Base-by-base conservation (phyloP, 805 yeast species). In the Kazachstania viticola region DNA sequence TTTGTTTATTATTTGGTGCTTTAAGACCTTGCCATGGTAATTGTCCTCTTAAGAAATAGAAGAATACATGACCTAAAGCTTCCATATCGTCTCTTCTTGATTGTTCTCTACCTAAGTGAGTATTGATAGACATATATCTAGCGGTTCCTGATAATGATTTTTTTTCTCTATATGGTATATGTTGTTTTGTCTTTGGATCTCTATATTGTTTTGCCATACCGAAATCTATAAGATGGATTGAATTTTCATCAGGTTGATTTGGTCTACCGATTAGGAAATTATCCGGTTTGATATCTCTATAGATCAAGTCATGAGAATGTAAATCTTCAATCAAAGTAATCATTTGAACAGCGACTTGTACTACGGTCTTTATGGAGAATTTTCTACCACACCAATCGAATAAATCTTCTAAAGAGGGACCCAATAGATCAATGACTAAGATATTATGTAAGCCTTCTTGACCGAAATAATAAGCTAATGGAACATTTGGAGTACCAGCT, bases 171-270 rank as follows among this genome's bases (percentile, higher is more conserved):
- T 87, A 91, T 21, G 97, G 97, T 42, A 91, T 91, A 58, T 91
- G 98, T 52, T 79, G 80, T 51, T 84, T 84, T 9, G 97, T 80
- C 59, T 84, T 81, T 35, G 97, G 96, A 62, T 91, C 98, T 54
- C 97, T 75, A 60, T 87, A 91, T 53, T 83, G 93, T 60, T 91
- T 91, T 18, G 97, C 97, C 97, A 91, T 91, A 41, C 98, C 98
- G 56, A 91, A 91, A 61, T 91, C 98, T 35, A 91, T 94, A 39
- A 91, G 67, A 60, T 84, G 87, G 33, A 91, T 82, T 36, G 69
- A 69, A 54, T 88, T 85, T 37, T 87, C 94, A 47, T 82, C 82
- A 12, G 82, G 74, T 29, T 85, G 71, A 27, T 79, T 81, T 13
- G 93, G 94, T 51, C 88, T 75, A 14, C 98, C 98, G 47, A 91